Conservation (phyloP, 257 asterid genomes). For the Thymus quinquecostatus region DNA sequence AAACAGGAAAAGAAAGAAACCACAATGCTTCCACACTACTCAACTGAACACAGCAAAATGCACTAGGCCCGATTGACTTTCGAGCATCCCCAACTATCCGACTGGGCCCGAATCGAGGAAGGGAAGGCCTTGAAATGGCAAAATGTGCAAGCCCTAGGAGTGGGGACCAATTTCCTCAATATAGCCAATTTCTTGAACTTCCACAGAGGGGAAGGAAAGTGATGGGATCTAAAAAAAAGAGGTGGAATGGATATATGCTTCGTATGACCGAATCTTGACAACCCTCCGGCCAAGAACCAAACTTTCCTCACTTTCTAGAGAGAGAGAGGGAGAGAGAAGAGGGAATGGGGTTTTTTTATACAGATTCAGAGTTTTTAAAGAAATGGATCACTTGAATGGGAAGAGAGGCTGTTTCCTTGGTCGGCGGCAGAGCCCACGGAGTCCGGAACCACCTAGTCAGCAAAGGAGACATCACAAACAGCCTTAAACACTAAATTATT, state of each 20-base stretch:
- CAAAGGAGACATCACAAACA: slow-evolving; percentile 78
- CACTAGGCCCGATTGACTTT: slow-evolving; percentile 37
- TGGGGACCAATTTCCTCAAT: slow-evolving; percentile 73
- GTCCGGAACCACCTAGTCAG: slow-evolving; percentile 78
- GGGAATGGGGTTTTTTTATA: slow-evolving; percentile 33
- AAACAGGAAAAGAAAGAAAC: slow-evolving; percentile 16
- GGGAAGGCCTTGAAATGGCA: slow-evolving; percentile 45
- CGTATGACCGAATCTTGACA: slow-evolving; percentile 77
- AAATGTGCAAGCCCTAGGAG: slow-evolving; percentile 39
- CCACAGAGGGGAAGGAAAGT: slow-evolving; percentile 33
- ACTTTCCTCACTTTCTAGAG: slow-evolving; percentile 7
- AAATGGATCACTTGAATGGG: slow-evolving; percentile 58
- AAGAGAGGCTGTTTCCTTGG: slow-evolving; percentile 86
- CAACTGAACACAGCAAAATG: slow-evolving; percentile 44
- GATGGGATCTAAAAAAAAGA: slow-evolving; percentile 60
- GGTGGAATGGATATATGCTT: slow-evolving; percentile 44
- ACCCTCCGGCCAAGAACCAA: slow-evolving; percentile 44
- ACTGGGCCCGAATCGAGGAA: slow-evolving; percentile 54
- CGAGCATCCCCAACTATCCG: slow-evolving; percentile 49
- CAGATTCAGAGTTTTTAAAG: slow-evolving; percentile 41
- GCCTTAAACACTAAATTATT: slow-evolving; percentile 68
- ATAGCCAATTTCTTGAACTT: slow-evolving; percentile 48
- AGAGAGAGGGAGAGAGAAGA: slow-evolving; percentile 14
- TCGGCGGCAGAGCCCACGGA: slow-evolving; percentile 91
- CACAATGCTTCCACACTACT: slow-evolving; percentile 41